A percentile compares a stretch with the other conserved stretches of the same genome.
These are phyloP conservation scores for Geranium incanum DNA, from an alignment of 441 rosid species.

Conservation along the genomic window DNA sequence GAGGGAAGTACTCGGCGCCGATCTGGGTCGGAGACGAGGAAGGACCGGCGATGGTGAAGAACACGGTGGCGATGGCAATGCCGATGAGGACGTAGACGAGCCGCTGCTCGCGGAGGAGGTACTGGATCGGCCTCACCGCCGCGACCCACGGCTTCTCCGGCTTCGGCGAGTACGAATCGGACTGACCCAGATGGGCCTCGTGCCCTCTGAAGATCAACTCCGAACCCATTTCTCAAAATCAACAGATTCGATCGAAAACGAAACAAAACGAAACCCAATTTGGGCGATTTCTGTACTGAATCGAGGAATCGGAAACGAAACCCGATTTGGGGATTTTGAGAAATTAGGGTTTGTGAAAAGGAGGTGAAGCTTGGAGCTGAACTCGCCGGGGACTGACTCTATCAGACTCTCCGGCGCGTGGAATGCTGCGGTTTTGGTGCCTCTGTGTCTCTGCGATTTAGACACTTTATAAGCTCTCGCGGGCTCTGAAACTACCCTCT, in stretches of 20 bases:
- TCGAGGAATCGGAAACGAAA: background rate
- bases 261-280: too few species aligned
- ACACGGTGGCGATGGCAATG: slow-evolving; percentile 65
- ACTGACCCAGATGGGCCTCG: slow-evolving; percentile 38
- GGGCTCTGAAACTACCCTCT: slow-evolving; percentile 15
- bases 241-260: background rate
- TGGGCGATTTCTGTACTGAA: background rate
- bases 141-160: slow-evolving; percentile 73
- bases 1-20: slow-evolving; percentile 18
- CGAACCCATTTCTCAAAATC: slow-evolving; percentile 38
- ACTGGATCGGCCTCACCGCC: slow-evolving; percentile 51
- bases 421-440: background rate
- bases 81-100: slow-evolving; percentile 65
- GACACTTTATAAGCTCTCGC: slow-evolving; percentile 19
- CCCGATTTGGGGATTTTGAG: slow-evolving; percentile 7
- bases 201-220: slow-evolving; percentile 84
- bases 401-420: slow-evolving; percentile 23
- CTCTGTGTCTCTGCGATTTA: slow-evolving; percentile 15
- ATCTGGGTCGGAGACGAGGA: slow-evolving; percentile 17
- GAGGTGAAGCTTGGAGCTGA: background rate
- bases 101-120: slow-evolving; percentile 80
- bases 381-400: slow-evolving; percentile 22
- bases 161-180: slow-evolving; percentile 79
- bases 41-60: slow-evolving; percentile 48
- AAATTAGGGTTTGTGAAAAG: background rate